Percentiles rank a stretch among this genome's conserved stretches.
Conservation (phyloP, 495 filamentous ascomycete genomes). For the Xylaria nigripes region DNA sequence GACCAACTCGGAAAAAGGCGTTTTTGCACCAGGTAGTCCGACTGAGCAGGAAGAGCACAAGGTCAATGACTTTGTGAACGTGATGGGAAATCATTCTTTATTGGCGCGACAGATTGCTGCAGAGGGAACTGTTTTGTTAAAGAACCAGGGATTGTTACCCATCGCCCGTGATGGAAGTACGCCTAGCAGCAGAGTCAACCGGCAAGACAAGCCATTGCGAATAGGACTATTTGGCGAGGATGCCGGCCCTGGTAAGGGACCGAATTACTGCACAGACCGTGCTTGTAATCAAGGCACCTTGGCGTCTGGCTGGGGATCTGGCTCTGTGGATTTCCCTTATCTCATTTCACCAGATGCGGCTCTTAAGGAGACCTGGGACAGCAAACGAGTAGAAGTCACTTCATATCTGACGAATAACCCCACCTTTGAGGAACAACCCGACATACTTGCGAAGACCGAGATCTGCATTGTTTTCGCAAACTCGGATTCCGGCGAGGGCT, state of each 20-base stretch:
- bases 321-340: constrained; percentile 80
- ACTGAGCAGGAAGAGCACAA: constrained; percentile 44
- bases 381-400: constrained; percentile 51
- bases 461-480: constrained; percentile 63
- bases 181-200: constrained; percentile 24
- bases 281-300: constrained; percentile 79
- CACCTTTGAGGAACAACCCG: constrained; percentile 20
- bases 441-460: constrained; percentile 47
- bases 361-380: constrained; percentile 42
- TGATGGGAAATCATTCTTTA: constrained; percentile 58
- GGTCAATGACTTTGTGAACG: constrained; percentile 73
- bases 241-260: constrained; percentile 58
- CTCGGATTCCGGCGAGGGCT: constrained; percentile 58
- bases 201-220: constrained; percentile 38
- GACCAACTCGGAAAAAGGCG: constrained; percentile 63
- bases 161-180: constrained; percentile 47
- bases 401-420: constrained; percentile 53
- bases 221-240: constrained; percentile 85
- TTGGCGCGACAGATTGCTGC: constrained; percentile 67
- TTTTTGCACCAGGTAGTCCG: constrained; percentile 55
- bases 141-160: constrained; percentile 63
- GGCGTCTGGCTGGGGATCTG: constrained; percentile 83
- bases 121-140: constrained; percentile 80
- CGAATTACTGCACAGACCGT: constrained; percentile 69
- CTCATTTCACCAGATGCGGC: constrained; percentile 63